Base-by-base conservation (phyloP, 176 grass and related monocot species). In the Hsuehochloa calcarea region DNA sequence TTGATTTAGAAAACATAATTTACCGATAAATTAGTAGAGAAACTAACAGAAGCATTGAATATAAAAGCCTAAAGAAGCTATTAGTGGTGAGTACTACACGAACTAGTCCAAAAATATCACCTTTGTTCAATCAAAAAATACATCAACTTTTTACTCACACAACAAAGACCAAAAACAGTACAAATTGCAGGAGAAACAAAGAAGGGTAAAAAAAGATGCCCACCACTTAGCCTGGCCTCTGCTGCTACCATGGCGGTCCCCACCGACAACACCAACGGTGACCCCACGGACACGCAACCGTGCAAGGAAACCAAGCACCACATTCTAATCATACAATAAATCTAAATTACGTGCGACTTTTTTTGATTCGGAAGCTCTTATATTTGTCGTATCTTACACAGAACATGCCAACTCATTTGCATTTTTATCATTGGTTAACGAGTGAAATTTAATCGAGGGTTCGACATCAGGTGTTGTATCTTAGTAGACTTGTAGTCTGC, bases 231-330 rank as follows among this genome's bases (percentile, higher is more conserved):
- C 31, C 67, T 70, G 39, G 51, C 41, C 38, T 79, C 26, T 26
- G 79, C 65, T 27, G 68, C 75, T 27, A n/a, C 44, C 66, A 76
- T 65, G 47, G 75, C 61, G 19, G 68, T 5, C 14, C 56, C 47
- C 3, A 59, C 29, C 13, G 27, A 34, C 4, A 20, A 37, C 10
- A 16, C 44, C 15, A 52, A 0, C 8, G 64, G 20, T 19, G 54
- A 56, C 64, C 66, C 39, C 6, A 71, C n/a, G 16, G 67, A 15
- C 34, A 79, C 13, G 14, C 26, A 74, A 2, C 27, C 34, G 73
- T 90, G 56, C 78, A 39, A 78, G 12, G 51, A 70, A 78, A 85
- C 46, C 47, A 55, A 59, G n/a, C 22, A 65, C 10, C n/a, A 40
- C 5, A 47, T 34, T 71, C 16, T 35, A 40, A 16, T 6, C 31